These are phyloP conservation scores for Corrigiola litoralis DNA, from an alignment of 179 eudicot species.

Conservation along the genomic window DNA sequence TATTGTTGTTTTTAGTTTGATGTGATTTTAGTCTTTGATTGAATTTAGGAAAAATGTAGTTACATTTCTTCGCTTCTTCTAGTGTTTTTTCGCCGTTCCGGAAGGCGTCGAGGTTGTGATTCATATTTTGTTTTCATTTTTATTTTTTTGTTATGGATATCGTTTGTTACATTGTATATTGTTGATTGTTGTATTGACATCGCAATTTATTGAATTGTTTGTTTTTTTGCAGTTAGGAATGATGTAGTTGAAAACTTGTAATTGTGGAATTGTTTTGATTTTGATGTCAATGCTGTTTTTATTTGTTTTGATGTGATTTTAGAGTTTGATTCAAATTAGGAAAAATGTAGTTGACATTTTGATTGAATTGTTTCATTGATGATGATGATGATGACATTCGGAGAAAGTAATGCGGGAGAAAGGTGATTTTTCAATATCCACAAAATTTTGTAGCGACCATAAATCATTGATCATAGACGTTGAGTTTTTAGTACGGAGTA, in stretches of 20 bases:
- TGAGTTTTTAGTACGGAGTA: too few relatives aligned
- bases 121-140: not conserved
- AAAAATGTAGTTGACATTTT: too few relatives aligned
- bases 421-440: too few relatives aligned
- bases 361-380: too few relatives aligned
- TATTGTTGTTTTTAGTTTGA: not conserved
- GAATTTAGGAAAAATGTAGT: too few relatives aligned
- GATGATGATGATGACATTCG: too few relatives aligned
- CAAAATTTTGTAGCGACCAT: too few relatives aligned
- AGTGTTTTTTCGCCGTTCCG: constrained; percentile 36
- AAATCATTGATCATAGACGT: too few relatives aligned
- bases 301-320: not conserved
- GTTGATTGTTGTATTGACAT: not conserved
- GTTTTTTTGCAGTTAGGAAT: not conserved
- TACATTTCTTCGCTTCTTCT: too few relatives aligned
- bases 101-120: constrained; percentile 67
- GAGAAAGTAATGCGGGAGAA: too few relatives aligned
- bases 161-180: too few relatives aligned
- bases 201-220: not conserved
- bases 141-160: not conserved
- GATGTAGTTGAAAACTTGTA: too few relatives aligned
- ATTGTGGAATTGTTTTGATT: not conserved
- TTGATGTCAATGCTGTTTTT: not conserved
- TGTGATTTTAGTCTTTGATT: not conserved
- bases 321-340: not conserved